Conservation (phyloP, 352 stramenopile genomes). For the Pythium rishiriense region DNA sequence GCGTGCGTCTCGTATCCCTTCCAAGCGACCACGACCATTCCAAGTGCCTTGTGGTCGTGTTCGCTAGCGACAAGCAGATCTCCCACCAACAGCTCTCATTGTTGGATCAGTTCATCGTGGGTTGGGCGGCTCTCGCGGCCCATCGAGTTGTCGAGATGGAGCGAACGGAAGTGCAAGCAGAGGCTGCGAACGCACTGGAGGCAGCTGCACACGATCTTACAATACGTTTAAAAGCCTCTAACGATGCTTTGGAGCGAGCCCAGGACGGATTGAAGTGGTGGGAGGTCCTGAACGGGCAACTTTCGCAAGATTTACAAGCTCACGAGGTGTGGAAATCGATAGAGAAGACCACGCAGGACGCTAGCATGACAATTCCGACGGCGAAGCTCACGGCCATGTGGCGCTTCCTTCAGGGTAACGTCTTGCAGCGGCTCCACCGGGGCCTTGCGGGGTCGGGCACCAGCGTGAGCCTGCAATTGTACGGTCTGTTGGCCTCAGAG, state of each 20-base stretch:
- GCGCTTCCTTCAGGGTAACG: constrained; percentile 11
- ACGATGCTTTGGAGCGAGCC: neutral
- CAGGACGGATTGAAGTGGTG: neutral
- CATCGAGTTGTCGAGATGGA: constrained; percentile 4
- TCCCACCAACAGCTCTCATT: neutral
- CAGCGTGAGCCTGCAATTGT: constrained; percentile 19
- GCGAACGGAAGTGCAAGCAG: constrained; percentile 2
- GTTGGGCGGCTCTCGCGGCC: neutral
- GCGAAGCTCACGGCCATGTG: constrained; percentile 12
- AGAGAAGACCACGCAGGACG: neutral
- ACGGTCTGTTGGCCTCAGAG: constrained; percentile 1
- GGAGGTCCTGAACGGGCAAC: neutral
- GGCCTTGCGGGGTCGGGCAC: neutral
- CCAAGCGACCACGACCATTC: too few species aligned
- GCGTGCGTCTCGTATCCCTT: constrained; percentile 6
- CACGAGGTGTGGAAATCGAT: constrained; percentile 17
- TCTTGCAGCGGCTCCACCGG: neutral
- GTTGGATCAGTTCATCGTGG: constrained; percentile 3
- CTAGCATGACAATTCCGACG: neutral
- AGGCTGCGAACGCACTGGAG: neutral
- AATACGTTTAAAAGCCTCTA: neutral
- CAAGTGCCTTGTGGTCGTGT: constrained; percentile 9
- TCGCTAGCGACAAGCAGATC: neutral
- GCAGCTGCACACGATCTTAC: constrained; percentile 13
- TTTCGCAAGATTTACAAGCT: constrained; percentile 5